A percentile compares a stretch with the other conserved stretches of the same genome.
Conservation (phyloP, 2,329 filamentous ascomycete genomes). For the Botryosphaeria dothidea region DNA sequence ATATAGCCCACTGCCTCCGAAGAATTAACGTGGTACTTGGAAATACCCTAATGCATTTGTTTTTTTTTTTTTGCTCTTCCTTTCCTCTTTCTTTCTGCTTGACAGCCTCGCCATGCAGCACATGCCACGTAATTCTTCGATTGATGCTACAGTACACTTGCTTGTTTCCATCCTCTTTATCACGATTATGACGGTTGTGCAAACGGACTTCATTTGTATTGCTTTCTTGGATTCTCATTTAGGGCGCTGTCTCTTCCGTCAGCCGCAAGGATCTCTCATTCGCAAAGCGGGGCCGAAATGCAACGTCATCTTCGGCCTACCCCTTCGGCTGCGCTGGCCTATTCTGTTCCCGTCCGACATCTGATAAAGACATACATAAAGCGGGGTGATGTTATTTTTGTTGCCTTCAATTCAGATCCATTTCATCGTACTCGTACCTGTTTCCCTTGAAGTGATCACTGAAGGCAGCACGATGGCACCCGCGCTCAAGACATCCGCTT, state of each 20-base stretch:
- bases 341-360: background rate
- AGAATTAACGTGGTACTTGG: too few species aligned
- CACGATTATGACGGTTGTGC: too few species aligned
- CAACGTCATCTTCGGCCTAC: background rate
- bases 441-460: background rate
- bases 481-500: background rate
- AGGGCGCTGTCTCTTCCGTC: background rate
- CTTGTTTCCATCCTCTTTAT: too few species aligned
- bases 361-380: background rate
- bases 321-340: slow-evolving; percentile 3
- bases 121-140: too few species aligned
- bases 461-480: background rate
- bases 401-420: background rate
- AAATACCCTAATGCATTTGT: too few species aligned
- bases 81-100: too few species aligned
- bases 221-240: background rate
- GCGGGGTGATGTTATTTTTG: background rate
- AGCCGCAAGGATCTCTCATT: background rate
- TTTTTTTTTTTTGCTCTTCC: too few species aligned
- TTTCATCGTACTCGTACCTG: background rate
- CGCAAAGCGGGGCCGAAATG: slow-evolving; percentile 13
- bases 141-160: too few species aligned
- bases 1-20: too few species aligned
- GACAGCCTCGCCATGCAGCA: too few species aligned
- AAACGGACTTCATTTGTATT: too few species aligned